Evolutionary conservation across 305 asterid species (phyloP).

Genomic region (Withania somnifera): DNA sequence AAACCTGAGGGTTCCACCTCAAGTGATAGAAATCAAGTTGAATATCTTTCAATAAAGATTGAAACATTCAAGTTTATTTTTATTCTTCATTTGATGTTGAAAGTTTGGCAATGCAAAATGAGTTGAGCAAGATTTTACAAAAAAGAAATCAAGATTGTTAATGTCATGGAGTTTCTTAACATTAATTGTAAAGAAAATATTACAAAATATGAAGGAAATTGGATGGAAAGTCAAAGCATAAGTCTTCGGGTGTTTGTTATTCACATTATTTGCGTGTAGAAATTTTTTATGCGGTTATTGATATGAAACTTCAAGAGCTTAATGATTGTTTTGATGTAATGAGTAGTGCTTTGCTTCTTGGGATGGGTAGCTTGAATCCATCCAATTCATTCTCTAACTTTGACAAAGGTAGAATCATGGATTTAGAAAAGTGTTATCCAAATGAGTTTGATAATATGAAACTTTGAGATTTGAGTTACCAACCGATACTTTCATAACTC

Average conservation of each 20-base stretch:
- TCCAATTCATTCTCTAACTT: background rate
- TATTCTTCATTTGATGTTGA: background rate
- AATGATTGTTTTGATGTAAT: background rate
- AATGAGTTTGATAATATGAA: background rate
- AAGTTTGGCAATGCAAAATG: background rate
- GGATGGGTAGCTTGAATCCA: background rate
- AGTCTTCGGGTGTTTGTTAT: background rate
- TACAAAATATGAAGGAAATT: background rate
- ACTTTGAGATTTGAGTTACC: background rate
- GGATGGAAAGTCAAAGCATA: background rate
- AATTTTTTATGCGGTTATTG: background rate
- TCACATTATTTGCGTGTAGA: background rate
- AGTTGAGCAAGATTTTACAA: background rate
- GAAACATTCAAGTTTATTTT: background rate
- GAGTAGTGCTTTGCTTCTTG: background rate
- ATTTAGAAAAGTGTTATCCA: background rate
- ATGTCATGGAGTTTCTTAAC: background rate
- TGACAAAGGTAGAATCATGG: background rate
- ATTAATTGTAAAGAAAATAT: background rate
- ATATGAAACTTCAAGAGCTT: background rate
- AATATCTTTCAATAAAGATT: background rate
- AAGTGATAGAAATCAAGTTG: background rate
- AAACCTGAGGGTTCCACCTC: background rate
- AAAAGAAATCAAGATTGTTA: background rate
- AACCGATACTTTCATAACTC: background rate